Evolutionary conservation across 306 rosid species (phyloP), one percentile per base, ranked within the genome.

Genomic region (Pyrus communis): DNA sequence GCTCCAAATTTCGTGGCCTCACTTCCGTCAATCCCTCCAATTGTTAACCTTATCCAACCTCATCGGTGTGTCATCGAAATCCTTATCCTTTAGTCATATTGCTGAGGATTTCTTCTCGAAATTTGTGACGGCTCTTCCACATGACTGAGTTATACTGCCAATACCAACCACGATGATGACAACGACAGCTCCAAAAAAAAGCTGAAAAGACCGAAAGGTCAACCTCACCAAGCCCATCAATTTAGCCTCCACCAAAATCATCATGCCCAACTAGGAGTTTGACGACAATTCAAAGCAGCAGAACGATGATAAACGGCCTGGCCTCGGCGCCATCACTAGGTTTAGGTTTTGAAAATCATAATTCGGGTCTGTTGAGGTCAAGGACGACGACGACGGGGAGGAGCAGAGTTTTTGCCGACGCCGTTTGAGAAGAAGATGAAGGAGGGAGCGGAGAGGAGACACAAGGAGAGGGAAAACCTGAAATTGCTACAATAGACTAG

Each of bases 161-260:
- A 84, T 42, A 87, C 91, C 6, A 79, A 81, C 2, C 88, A 86
- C 11, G 85, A 87, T 0, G 90, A 89, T 1, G 54, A 49, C 3
- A 87, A 82, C 17, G 86, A 78, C 0, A 84, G 75, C 4, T 77
- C 82, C 70, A 80, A 83, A 57, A 92, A 92, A 91, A 75, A 89
- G 92, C 70, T 81, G 87, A 38, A 87, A 86, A 30, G 87, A 85
- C 54, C 19, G 54, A 73, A 89, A 77, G 30, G 84, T 67, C 13
- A 91, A 88, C 81, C 89, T 89, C 63, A 69, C 93, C 23, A 95
- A 90, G 81, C 97, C 97, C n/a, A 89, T 95, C 69, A 92, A 82
- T 82, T 95, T 95, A 59, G 81, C 92, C 55, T 92, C 97, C 54
- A 95, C 96, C 3, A 96, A 93, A 61, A 85, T 74, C 35, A 85